phyloP scores from a whole-genome alignment of 768 basidiomycete species.

The Boletus subparvulus region DNA sequence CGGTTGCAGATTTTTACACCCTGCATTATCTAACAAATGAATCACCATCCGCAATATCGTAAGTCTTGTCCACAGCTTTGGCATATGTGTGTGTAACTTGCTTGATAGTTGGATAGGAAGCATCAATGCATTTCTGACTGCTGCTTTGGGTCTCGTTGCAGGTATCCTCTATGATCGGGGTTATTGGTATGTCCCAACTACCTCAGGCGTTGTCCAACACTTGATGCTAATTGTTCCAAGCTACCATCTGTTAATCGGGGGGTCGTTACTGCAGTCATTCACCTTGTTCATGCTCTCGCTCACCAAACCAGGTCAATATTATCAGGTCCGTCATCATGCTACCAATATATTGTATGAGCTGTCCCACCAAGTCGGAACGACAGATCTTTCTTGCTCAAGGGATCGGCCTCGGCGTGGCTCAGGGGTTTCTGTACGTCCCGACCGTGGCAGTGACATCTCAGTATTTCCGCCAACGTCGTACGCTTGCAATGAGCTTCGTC shows the following conservation, averaged over 20 bases:
- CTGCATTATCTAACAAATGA: conserved; percentile 35
- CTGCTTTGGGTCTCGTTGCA: conserved; percentile 39
- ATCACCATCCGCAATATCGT: conserved; percentile 39
- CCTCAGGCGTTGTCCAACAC: neutral
- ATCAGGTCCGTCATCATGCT: conserved; percentile 36
- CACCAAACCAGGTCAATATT: conserved; percentile 40
- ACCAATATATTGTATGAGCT: neutral
- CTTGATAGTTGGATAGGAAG: conserved; percentile 45
- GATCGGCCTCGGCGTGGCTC: conserved; percentile 43
- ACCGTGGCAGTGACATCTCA: conserved; percentile 43
- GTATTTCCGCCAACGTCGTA: conserved; percentile 42
- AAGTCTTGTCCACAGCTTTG: conserved; percentile 7
- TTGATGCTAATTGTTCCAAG: conserved; percentile 25
- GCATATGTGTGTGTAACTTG: neutral
- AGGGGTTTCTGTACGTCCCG: conserved; percentile 49
- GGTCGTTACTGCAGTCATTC: conserved; percentile 43
- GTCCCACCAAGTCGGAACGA: neutral
- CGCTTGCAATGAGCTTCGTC: conserved; percentile 45
- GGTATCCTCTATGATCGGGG: conserved; percentile 52
- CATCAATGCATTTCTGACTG: conserved; percentile 41
- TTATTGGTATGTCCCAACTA: conserved; percentile 39
- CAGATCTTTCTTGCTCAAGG: conserved; percentile 54
- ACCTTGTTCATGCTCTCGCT: conserved; percentile 47
- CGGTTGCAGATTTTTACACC: conserved; percentile 38
- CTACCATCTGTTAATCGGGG: conserved; percentile 45